These are phyloP conservation scores for Leptographium wingfieldii DNA, from an alignment of 2,329 filamentous ascomycete species.

Conservation along the genomic window DNA sequence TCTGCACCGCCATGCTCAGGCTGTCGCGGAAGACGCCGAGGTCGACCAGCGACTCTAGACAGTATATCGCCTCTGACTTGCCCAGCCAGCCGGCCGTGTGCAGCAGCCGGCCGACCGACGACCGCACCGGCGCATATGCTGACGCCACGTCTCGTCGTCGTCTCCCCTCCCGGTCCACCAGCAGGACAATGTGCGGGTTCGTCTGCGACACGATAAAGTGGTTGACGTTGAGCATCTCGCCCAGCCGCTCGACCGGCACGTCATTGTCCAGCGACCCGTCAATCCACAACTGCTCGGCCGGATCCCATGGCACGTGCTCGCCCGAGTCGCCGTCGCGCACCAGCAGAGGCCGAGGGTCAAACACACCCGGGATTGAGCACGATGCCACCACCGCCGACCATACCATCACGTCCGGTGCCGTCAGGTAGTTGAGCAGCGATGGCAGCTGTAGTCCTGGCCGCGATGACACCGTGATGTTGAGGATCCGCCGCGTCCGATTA, in stretches of 20 bases:
- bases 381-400: constrained; percentile 96
- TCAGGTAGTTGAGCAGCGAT: constrained; percentile 80
- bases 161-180: constrained; percentile 43
- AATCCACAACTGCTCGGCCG: constrained; percentile 74
- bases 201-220: constrained; percentile 97
- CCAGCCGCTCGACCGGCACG: constrained; percentile 75
- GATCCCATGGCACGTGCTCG: constrained; percentile 70
- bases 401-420: constrained; percentile 85
- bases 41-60: constrained; percentile 69
- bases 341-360: constrained; percentile 64
- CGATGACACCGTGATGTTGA: constrained; percentile 89
- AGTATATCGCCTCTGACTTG: constrained; percentile 67
- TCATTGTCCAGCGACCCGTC: constrained; percentile 94
- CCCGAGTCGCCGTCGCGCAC: constrained; percentile 78
- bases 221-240: constrained; percentile 96
- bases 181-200: constrained; percentile 86
- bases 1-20: constrained; percentile 63
- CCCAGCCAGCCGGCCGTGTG: constrained; percentile 58
- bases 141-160: not conserved
- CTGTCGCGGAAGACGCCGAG: constrained; percentile 69
- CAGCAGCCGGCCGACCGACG: constrained; percentile 34
- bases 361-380: constrained; percentile 82
- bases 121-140: not conserved
- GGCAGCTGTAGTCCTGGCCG: constrained; percentile 80
- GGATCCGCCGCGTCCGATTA: constrained; percentile 79